Base-by-base conservation (phyloP, 768 basidiomycete species). In the Pleurotus tuoliensis region DNA sequence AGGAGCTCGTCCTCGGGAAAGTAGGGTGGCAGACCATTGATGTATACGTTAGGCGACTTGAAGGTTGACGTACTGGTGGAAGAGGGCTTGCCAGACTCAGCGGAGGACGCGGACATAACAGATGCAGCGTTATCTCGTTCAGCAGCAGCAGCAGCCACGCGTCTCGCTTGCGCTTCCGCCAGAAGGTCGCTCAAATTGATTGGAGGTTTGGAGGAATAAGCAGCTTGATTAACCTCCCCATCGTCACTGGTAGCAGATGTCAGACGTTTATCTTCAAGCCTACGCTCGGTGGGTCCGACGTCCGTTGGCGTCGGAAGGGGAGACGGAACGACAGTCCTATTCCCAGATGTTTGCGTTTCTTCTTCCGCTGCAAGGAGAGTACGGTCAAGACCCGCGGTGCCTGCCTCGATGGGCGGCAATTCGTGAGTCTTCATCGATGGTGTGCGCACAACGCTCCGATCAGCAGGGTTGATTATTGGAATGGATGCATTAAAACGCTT, bases 11-110 rank as follows among this genome's bases (percentile, higher is more conserved):
- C 90, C 64, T 92, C 91, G 0, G 89, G 84, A 63, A 82, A 92
- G 70, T 91, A 84, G 4, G 90, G 87, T 2, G 90, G 90, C 13
- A 94, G 79, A 11, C 91, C 91, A 64, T 93, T 93, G 72, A 93
- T 92, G 67, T 93, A 93, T 0, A 93, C 87, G 62, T 93, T 93
- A 0, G 91, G 88, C 1, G 88, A 84, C 65, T 78, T 80, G 54
- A 53, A 53, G 16, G 51, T 15, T n/a, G 51, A 40, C 20, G 39
- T 16, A 12, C 37, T 30, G 13, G 25, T 34, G 12, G n/a, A 16
- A 11, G 41, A 15, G 15, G 41, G 15, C 20, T 44, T 44, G 41
- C n/a, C n/a, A 22, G 41, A 44, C 20, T 22, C 41, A 5, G 41
- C 51, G 4, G 51, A 40, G 18, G 51, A 11, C 8, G 13, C 24